Evolutionary conservation across 495 filamentous ascomycete species (phyloP).

Genomic region (Penicillium angulare): DNA sequence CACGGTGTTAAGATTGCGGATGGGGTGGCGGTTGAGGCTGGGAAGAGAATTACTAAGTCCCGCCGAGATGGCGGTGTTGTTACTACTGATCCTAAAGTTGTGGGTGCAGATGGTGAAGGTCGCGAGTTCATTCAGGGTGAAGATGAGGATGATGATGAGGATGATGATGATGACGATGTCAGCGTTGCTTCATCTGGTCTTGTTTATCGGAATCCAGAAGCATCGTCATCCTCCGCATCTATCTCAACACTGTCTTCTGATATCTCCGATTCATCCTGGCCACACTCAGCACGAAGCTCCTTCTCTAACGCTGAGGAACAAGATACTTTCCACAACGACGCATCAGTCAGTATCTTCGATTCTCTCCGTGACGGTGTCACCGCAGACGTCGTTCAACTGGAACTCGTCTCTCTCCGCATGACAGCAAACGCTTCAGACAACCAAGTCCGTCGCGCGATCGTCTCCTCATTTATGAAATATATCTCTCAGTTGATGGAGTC

Average conservation of each 20-base stretch:
- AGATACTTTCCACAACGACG: conserved; percentile 82
- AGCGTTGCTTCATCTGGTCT: conserved; percentile 52
- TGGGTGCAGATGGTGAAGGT: conserved; percentile 46
- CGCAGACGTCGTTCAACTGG: conserved; percentile 82
- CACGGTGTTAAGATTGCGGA: conserved; percentile 72
- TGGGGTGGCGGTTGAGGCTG: conserved; percentile 49
- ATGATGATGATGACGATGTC: conserved; percentile 43
- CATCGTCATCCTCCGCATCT: conserved; percentile 72
- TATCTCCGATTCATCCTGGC: conserved; percentile 43
- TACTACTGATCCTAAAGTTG: conserved; percentile 47
- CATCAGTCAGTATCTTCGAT: conserved; percentile 78
- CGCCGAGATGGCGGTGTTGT: conserved; percentile 47
- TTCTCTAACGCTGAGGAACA: conserved; percentile 59
- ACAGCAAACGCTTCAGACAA: conserved; percentile 84
- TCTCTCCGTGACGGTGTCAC: conserved; percentile 70
- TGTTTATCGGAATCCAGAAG: conserved; percentile 66
- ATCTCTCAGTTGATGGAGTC: conserved; percentile 68
- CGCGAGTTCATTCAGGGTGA: conserved; percentile 50
- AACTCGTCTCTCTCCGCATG: conserved; percentile 86
- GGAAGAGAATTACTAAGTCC: conserved; percentile 55
- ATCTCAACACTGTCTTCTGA: conserved; percentile 69
- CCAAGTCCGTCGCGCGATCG: conserved; percentile 82
- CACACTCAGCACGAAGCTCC: conserved; percentile 52
- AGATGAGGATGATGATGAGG: conserved; percentile 52
- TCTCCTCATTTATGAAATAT: conserved; percentile 78